These are phyloP conservation scores for Xylariaceae sp. DNA, from an alignment of 2,329 filamentous ascomycete genomes.

Conservation along the genomic window DNA sequence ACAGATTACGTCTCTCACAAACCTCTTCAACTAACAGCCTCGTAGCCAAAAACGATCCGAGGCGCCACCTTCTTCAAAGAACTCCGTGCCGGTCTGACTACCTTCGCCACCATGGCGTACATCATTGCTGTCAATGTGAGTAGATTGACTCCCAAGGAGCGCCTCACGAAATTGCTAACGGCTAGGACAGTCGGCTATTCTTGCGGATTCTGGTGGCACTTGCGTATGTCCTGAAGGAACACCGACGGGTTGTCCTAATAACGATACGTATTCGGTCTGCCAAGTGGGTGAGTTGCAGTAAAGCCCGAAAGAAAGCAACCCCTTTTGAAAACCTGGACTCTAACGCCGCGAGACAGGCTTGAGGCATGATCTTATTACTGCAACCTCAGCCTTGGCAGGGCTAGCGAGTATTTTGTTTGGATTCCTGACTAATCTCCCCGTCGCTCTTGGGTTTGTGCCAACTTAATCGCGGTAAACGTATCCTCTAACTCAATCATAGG, in stretches of 20 bases:
- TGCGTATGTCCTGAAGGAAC: slow-evolving; percentile 57
- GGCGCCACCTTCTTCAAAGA: slow-evolving; percentile 72
- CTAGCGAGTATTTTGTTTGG: slow-evolving; percentile 74
- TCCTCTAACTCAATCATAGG: slow-evolving; percentile 34
- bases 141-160: not conserved
- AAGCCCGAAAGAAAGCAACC: not conserved
- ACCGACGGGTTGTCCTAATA: slow-evolving; percentile 45
- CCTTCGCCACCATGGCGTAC: slow-evolving; percentile 79
- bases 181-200: slow-evolving; percentile 57
- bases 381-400: slow-evolving; percentile 75
- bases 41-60: slow-evolving; percentile 62
- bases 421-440: slow-evolving; percentile 75
- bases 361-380: slow-evolving; percentile 75
- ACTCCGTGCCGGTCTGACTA: slow-evolving; percentile 74
- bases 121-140: slow-evolving; percentile 71
- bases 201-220: slow-evolving; percentile 72
- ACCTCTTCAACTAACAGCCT: no score
- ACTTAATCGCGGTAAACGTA: not conserved
- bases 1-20: no score
- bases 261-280: slow-evolving; percentile 42
- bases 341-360: slow-evolving; percentile 41
- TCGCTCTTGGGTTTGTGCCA: slow-evolving; percentile 63
- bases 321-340: slow-evolving; percentile 9
- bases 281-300: slow-evolving; percentile 39
- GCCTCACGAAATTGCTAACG: slow-evolving; percentile 2